Base-by-base conservation (phyloP, 139 green algal species). In the Picochlorum sp. region DNA sequence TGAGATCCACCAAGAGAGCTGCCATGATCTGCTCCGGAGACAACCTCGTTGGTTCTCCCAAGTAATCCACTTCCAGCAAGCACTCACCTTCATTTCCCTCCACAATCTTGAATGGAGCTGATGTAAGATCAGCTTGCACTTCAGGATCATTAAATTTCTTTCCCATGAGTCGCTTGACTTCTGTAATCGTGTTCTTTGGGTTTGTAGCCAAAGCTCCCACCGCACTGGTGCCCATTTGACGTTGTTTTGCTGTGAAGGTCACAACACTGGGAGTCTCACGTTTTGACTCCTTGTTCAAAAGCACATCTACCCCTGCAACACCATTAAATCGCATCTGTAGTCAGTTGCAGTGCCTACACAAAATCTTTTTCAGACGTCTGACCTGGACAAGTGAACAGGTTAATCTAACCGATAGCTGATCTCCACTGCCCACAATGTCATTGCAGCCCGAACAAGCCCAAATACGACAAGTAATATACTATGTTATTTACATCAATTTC, bases 251-350 rank as follows among this genome's bases (percentile, higher is more conserved):
- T 14, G 71, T 78, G 63, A 98, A 99, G 20, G 82, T 86, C 10
- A 96, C 75, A 31, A 95, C 74, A 18, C 75, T 73, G 13, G 91
- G 88, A 25, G 91, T 96, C 71, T 97, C 89, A 7, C 90, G 79
- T 44, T 88, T 95, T 59, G 66, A 85, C 65, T 97, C 92, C 60
- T 94, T 90, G 77, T 99, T 99, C 45, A 99, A 78, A 20, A 96
- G 64, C 35, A 96, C 88, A 71, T 94, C 87, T 9, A 90, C 81
- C 22, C 81, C 77, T 45, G 64, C 30, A 50, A 30, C 5, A 45
- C 18, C 18, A 45, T 29, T 55, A 29, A n/a, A 79, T 55, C n/a
- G n/a, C n/a, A n/a, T n/a, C n/a, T n/a, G n/a, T n/a, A n/a, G n/a
- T n/a, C n/a, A n/a, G n/a, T n/a, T n/a, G n/a, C n/a, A n/a, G n/a